These are phyloP conservation scores for Magnusiomyces magnusii DNA, from an alignment of 1,139 yeast species.

Conservation along the genomic window DNA sequence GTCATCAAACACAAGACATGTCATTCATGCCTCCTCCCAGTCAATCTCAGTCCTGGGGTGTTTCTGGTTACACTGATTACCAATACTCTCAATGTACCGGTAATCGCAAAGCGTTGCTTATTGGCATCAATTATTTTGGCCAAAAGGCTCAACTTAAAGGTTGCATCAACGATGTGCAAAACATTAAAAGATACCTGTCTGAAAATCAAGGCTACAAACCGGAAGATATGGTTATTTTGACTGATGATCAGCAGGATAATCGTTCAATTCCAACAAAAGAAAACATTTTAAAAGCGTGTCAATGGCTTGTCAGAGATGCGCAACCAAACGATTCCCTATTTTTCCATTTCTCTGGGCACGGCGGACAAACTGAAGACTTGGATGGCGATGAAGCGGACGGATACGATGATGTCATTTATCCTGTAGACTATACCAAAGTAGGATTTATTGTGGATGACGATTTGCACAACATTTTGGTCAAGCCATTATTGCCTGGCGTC, in stretches of 20 bases:
- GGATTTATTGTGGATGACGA: constrained; percentile 81
- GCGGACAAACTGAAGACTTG: constrained; percentile 71
- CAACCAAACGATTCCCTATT: constrained; percentile 57
- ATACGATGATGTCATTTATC: constrained; percentile 82
- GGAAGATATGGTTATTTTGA: constrained; percentile 78
- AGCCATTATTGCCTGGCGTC: constrained; percentile 71
- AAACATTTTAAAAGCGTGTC: constrained; percentile 80
- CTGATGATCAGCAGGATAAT: constrained; percentile 59
- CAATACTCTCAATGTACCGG: constrained; percentile 76
- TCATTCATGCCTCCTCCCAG: constrained; percentile 28
- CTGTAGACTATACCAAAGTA: constrained; percentile 68
- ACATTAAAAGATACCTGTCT: constrained; percentile 31
- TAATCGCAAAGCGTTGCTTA: constrained; percentile 66
- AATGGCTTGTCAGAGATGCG: constrained; percentile 81
- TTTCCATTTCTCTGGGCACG: constrained; percentile 92
- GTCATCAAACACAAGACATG: not conserved
- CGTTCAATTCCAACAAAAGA: constrained; percentile 66
- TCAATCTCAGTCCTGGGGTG: constrained; percentile 35
- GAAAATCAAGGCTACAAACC: constrained; percentile 49
- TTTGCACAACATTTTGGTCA: constrained; percentile 76
- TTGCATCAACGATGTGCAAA: constrained; percentile 57
- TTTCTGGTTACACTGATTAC: constrained; percentile 33
- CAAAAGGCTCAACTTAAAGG: constrained; percentile 66
- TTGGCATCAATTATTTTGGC: constrained; percentile 85
- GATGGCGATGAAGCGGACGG: constrained; percentile 94